A percentile compares a stretch with the other conserved stretches of the same genome.
These are phyloP conservation scores for Suzukiozyma palmioleophila DNA, from an alignment of 1,139 yeast species.

Conservation along the genomic window DNA sequence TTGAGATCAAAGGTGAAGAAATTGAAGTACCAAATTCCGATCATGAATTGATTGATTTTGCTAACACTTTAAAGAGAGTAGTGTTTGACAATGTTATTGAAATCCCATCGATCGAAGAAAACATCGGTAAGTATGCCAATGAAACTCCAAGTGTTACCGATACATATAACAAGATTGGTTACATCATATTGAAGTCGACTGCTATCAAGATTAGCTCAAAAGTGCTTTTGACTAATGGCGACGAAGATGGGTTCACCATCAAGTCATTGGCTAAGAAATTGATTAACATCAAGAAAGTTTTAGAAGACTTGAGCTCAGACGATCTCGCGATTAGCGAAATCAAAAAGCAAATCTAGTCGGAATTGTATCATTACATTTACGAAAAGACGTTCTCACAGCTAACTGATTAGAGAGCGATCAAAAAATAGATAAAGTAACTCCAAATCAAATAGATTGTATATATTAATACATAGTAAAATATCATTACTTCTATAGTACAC, in stretches of 20 bases:
- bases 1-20: constrained; percentile 50
- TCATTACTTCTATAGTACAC: neutral
- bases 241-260: constrained; percentile 27
- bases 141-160: constrained; percentile 27
- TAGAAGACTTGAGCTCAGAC: constrained; percentile 39
- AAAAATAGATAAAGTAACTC: neutral
- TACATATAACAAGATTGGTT: constrained; percentile 29
- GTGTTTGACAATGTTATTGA: constrained; percentile 31
- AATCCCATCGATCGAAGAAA: constrained; percentile 22
- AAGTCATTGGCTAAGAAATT: constrained; percentile 37
- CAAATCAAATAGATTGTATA: constrained; percentile 3
- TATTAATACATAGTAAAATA: constrained; percentile 1
- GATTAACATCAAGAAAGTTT: constrained; percentile 36
- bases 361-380: no score
- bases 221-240: constrained; percentile 33
- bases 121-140: constrained; percentile 24
- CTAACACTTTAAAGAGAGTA: constrained; percentile 25
- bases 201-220: constrained; percentile 37
- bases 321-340: constrained; percentile 13
- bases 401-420: no score
- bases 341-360: constrained; percentile 12
- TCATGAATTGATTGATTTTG: constrained; percentile 20
- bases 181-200: constrained; percentile 33
- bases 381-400: no score
- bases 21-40: constrained; percentile 32